Evolutionary conservation across 2,329 filamentous ascomycete species (phyloP).

Genomic region (Ascomycota sp.): DNA sequence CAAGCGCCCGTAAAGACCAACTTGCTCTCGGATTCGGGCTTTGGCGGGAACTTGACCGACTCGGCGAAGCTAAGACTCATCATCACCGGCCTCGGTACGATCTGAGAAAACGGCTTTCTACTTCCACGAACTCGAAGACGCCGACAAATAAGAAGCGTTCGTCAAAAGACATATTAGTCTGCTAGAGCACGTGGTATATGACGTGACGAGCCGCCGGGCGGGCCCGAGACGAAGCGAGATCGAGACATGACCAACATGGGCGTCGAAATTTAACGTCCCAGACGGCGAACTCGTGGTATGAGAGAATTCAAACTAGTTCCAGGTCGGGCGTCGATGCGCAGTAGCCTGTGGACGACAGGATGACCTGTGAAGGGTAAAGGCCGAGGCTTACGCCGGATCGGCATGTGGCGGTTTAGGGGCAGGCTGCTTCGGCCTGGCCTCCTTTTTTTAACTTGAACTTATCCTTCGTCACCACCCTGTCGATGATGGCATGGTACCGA

Average conservation of each 20-base stretch:
- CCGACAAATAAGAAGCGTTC: slow-evolving; percentile 42
- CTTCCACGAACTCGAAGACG: slow-evolving; percentile 36
- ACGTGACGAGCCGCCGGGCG: slow-evolving; percentile 22
- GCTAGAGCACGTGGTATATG: slow-evolving; percentile 34
- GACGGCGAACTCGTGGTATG: too few relatives aligned
- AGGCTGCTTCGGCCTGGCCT: too few relatives aligned
- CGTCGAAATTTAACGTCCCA: too few relatives aligned
- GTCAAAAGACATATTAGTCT: slow-evolving; percentile 41
- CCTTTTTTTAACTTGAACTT: too few relatives aligned
- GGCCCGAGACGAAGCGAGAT: slow-evolving; percentile 27
- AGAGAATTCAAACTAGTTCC: too few relatives aligned
- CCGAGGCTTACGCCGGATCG: too few relatives aligned
- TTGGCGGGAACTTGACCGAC: slow-evolving; percentile 13
- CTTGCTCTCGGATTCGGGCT: slow-evolving; percentile 11
- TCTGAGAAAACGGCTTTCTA: slow-evolving; percentile 43
- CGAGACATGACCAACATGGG: slow-evolving; percentile 29
- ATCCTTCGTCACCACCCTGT: too few relatives aligned
- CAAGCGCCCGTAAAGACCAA: slow-evolving; percentile 9
- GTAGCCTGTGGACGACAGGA: too few relatives aligned
- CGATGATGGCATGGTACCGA: too few relatives aligned
- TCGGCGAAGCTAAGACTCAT: slow-evolving; percentile 33
- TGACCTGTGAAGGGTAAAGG: too few relatives aligned
- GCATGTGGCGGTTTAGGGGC: too few relatives aligned
- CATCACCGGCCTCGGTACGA: slow-evolving; percentile 32
- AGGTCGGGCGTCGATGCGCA: too few relatives aligned